These are phyloP conservation scores for Pseudogymnoascus sp. DNA, from an alignment of 2,329 filamentous ascomycete species.

Conservation along the genomic window DNA sequence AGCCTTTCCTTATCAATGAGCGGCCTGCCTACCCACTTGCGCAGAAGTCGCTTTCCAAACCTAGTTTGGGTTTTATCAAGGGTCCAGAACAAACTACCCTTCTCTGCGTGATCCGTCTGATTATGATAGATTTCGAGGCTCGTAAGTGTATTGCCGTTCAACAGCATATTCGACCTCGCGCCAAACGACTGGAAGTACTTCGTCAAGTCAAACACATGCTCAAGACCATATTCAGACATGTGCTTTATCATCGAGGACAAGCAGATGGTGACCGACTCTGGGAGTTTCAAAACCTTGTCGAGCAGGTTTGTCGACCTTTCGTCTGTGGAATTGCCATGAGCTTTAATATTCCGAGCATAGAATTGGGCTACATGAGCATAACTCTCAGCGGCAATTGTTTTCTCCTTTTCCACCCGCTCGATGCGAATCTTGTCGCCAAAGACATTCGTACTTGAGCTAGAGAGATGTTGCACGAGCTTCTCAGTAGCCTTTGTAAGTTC, in stretches of 20 bases:
- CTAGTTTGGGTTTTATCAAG: constrained; percentile 86
- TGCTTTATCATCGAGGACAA: constrained; percentile 95
- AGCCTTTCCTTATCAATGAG: constrained; percentile 68
- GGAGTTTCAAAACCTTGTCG: constrained; percentile 77
- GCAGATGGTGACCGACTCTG: constrained; percentile 81
- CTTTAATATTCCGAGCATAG: constrained; percentile 78
- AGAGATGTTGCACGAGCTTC: constrained; percentile 83
- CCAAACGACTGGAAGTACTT: constrained; percentile 97
- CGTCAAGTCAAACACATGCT: constrained; percentile 92
- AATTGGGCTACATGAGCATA: constrained; percentile 88
- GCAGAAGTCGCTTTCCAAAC: constrained; percentile 77
- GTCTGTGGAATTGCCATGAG: constrained; percentile 43
- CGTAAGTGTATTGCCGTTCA: constrained; percentile 90
- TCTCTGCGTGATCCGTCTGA: constrained; percentile 74
- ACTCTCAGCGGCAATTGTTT: constrained; percentile 75
- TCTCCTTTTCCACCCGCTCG: constrained; percentile 66
- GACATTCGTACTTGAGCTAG: constrained; percentile 80
- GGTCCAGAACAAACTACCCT: constrained; percentile 91
- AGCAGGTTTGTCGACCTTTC: constrained; percentile 58
- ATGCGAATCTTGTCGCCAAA: constrained; percentile 87
- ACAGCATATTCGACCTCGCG: constrained; percentile 85
- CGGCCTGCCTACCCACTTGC: constrained; percentile 92
- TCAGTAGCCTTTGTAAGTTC: constrained; percentile 85
- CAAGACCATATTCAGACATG: constrained; percentile 80
- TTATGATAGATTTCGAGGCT: constrained; percentile 96